Evolutionary conservation across 2,329 filamentous ascomycete species (phyloP).

Genomic region (Cryphonectria parasitica): DNA sequence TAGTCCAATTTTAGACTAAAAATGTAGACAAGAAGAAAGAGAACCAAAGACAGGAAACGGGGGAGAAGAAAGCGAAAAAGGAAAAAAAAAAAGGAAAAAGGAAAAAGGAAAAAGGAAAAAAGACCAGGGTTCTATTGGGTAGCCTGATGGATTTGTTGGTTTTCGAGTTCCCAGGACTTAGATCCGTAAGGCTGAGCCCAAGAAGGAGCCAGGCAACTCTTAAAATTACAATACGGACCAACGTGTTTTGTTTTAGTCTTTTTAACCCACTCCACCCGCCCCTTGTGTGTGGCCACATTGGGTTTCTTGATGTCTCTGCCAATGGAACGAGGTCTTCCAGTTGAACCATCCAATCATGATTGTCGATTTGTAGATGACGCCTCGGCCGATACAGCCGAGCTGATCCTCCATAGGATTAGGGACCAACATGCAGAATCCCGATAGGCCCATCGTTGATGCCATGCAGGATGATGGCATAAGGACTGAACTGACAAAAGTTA

Average conservation of each 20-base stretch:
- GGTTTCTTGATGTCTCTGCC: neutral
- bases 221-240: neutral
- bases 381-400: neutral
- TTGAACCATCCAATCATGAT: neutral
- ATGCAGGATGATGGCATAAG: neutral
- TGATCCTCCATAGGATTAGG: neutral
- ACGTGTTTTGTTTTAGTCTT: neutral
- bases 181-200: neutral
- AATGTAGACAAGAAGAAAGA: neutral
- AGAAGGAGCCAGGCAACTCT: conserved; percentile 4
- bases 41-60: neutral
- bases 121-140: neutral
- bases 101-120: neutral
- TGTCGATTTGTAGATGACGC: neutral
- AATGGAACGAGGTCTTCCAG: neutral
- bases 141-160: neutral
- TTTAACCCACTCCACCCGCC: neutral
- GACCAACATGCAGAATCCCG: neutral
- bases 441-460: neutral
- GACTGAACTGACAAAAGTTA: neutral
- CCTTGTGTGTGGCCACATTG: neutral
- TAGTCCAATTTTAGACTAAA: neutral
- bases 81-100: neutral
- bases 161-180: neutral
- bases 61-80: neutral